Evolutionary conservation across 805 yeast species (phyloP).

Genomic region (Sporopachydermia quercuum): DNA sequence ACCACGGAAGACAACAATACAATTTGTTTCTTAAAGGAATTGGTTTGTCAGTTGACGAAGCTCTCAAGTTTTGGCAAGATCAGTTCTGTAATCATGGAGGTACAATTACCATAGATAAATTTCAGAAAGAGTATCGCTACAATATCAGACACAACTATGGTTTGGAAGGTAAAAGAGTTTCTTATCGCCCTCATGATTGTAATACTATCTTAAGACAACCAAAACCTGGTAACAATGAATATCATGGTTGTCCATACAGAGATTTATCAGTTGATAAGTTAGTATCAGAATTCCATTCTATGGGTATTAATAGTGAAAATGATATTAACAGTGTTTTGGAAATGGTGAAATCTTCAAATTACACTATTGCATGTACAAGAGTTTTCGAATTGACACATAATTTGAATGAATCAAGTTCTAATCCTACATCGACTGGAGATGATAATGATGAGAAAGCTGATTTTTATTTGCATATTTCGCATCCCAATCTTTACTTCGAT

Average conservation of each 20-base stretch:
- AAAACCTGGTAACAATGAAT: conserved; percentile 49
- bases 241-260: conserved; percentile 89
- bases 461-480: conserved; percentile 49
- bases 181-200: conserved; percentile 80
- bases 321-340: conserved; percentile 49
- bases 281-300: conserved; percentile 34
- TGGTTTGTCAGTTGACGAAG: conserved; percentile 79
- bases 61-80: conserved; percentile 68
- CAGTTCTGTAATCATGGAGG: conserved; percentile 52
- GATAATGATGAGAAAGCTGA: too few relatives aligned
- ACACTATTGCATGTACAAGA: conserved; percentile 76
- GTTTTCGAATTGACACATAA: conserved; percentile 66
- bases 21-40: conserved; percentile 78
- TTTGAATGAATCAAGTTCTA: conserved; percentile 18
- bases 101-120: conserved; percentile 48
- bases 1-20: conserved; percentile 74
- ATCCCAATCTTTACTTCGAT: conserved; percentile 82
- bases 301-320: conserved; percentile 48
- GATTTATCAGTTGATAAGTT: conserved; percentile 57
- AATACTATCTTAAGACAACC: conserved; percentile 59
- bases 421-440: too few relatives aligned
- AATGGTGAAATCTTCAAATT: conserved; percentile 52
- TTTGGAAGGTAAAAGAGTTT: conserved; percentile 75
- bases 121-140: conserved; percentile 79
- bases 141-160: conserved; percentile 85